Conservation (phyloP, 371 early-diverging fungal genomes). For the Cokeromyces recurvatus region DNA sequence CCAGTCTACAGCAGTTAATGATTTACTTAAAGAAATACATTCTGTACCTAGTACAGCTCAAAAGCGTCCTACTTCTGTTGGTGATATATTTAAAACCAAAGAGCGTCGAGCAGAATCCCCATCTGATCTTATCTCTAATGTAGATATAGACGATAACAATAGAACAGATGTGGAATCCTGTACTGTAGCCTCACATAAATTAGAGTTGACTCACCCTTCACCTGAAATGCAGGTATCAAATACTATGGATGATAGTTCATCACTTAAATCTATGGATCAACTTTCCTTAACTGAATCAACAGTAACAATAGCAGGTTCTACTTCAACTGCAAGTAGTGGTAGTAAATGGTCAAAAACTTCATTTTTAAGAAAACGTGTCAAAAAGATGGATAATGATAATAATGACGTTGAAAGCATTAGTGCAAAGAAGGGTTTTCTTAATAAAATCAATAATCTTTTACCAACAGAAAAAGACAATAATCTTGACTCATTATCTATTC, state of each 20-base stretch:
- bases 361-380: slow-evolving; percentile 10
- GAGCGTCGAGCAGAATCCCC: slow-evolving; percentile 12
- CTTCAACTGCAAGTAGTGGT: background rate
- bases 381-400: background rate
- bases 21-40: slow-evolving; percentile 1
- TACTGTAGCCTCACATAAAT: background rate
- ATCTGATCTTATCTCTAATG: background rate
- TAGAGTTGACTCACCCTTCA: slow-evolving; percentile 7
- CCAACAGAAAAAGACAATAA: slow-evolving; percentile 1
- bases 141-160: background rate
- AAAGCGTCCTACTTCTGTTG: slow-evolving; percentile 7
- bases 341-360: slow-evolving; percentile 3
- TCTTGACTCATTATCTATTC: background rate
- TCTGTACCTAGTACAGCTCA: slow-evolving; percentile 13
- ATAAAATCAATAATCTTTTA: slow-evolving; percentile 9
- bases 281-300: slow-evolving; percentile 1
- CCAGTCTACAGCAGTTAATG: background rate
- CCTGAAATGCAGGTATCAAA: slow-evolving; percentile 3
- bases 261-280: slow-evolving; percentile 3
- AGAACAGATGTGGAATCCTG: background rate
- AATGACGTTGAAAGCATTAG: slow-evolving; percentile 4
- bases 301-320: background rate
- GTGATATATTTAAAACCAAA: slow-evolving; percentile 10
- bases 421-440: slow-evolving; percentile 3
- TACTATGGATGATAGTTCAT: background rate